A percentile compares a stretch with the other conserved stretches of the same genome.
Evolutionary conservation across 1,284 basidiomycete species (phyloP).

Genomic region (Vanrija humicola): DNA sequence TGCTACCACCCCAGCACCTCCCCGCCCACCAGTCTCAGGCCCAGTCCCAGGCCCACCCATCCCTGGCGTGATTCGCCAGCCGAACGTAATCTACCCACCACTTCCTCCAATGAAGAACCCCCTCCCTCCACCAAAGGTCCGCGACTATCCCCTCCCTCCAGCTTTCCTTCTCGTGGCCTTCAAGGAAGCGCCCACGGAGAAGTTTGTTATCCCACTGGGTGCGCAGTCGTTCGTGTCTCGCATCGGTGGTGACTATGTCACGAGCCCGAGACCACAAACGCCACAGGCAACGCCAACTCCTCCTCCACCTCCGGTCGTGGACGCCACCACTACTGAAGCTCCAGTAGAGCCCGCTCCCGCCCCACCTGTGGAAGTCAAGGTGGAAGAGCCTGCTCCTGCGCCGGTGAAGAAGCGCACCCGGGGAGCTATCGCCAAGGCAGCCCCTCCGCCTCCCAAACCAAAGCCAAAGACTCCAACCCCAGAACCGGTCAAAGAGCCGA

Average conservation of each 20-base stretch:
- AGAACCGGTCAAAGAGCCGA: slow-evolving; percentile 3
- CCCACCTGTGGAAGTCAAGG: neutral
- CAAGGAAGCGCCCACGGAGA: slow-evolving; percentile 41
- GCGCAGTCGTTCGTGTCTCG: slow-evolving; percentile 34
- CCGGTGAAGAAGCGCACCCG: slow-evolving; percentile 17
- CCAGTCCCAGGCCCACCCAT: no score
- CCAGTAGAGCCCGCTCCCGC: neutral
- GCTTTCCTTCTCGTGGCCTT: slow-evolving; percentile 43
- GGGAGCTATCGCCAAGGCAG: slow-evolving; percentile 13
- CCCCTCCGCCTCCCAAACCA: slow-evolving; percentile 1
- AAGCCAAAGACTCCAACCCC: slow-evolving; percentile 9
- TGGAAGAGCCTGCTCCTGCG: neutral
- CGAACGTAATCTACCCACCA: slow-evolving; percentile 1
- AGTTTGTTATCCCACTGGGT: slow-evolving; percentile 40
- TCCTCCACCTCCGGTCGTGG: neutral
- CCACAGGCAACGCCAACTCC: neutral
- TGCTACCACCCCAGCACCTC: neutral
- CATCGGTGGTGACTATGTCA: slow-evolving; percentile 38
- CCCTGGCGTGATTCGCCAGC: neutral
- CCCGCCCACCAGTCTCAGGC: no score
- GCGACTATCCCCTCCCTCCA: slow-evolving; percentile 29
- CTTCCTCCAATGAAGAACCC: slow-evolving; percentile 1
- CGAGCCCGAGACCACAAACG: slow-evolving; percentile 14
- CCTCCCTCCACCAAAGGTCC: slow-evolving; percentile 15
- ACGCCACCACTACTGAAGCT: neutral